phyloP scores from a whole-genome alignment of 176 grass and related monocot species.

The Thalia dealbata region DNA sequence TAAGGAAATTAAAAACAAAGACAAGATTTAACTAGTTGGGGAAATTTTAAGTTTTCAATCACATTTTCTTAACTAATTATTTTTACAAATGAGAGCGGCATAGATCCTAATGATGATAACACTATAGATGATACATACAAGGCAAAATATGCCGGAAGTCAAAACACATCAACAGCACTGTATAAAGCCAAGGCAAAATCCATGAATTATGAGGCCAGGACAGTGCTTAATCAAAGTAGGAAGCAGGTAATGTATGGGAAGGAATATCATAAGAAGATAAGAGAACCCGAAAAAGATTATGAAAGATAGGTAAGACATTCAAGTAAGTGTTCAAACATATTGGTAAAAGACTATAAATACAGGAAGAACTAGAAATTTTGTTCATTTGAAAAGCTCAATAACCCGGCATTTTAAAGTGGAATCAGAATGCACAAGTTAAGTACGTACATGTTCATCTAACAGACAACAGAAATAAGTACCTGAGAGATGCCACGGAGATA shows the following conservation, averaged over 20 bases:
- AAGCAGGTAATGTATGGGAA: background rate
- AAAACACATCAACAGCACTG: too few relatives aligned
- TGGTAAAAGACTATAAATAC: background rate
- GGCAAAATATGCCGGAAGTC: too few relatives aligned
- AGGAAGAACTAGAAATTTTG: background rate
- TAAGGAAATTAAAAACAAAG: background rate
- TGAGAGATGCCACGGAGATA: slow-evolving; percentile 74
- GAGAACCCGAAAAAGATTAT: background rate
- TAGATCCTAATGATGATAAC: background rate
- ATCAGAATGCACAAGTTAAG: background rate
- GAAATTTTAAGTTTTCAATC: background rate
- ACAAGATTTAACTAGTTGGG: background rate
- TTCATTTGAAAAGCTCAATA: background rate
- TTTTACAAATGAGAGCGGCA: background rate
- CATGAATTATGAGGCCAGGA: too few relatives aligned
- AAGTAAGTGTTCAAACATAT: background rate
- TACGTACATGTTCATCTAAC: background rate
- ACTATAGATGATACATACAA: background rate
- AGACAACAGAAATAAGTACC: slow-evolving; percentile 28
- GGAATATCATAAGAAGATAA: background rate
- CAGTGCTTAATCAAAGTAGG: too few relatives aligned
- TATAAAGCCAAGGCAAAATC: too few relatives aligned
- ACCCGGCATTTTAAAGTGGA: background rate
- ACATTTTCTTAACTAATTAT: background rate
- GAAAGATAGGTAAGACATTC: background rate